Base-by-base conservation (phyloP, 1,284 basidiomycete species). In the Cryptococcus wingfieldii region DNA sequence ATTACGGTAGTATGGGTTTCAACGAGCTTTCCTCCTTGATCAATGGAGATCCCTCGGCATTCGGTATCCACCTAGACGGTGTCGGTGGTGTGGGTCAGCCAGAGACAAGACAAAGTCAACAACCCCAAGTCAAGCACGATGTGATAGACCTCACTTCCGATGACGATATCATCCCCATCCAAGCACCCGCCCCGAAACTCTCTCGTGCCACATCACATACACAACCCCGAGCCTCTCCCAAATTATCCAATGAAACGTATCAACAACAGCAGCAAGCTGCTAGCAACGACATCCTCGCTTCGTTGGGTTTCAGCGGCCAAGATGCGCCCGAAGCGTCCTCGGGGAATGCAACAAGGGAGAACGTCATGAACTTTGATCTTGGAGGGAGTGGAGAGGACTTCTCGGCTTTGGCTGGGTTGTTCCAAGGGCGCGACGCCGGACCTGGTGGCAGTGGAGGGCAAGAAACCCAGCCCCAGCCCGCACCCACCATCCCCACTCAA, bases 21-120 rank as follows among this genome's bases (percentile, higher is more conserved):
- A 60, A 62, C 38, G 65, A 65, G 51, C 61, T 64, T 28, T 56
- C 51, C 6, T 58, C 58, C 10, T 47, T 59, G 5, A 54, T 64
- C 63, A 39, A 57, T 51, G 59, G 59, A 8, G 52, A 57, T 38
- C 42, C 58, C 7, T 47, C 50, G 42, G 54, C 46, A 23, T 42
- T 51, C 7, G 41, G 50, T n/a, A 27, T 42, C 4, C 25, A 18
- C 10, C 38, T 51, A 23, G 27, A 46, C 16, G 23, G 23, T 27
- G 27, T 19, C 34, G 38, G 19, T 5, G 18, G 38, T 18, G 5
- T 19, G 48, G 13, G 31, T 16, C 31, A 23, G 48, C 0, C 48
- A 50, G 19, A 23, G 4, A 2, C 44, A 43, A 42, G 19, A 12
- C 50, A 51, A 13, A 38, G 38, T 6, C 42, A 44, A 28, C 34